These are phyloP conservation scores for Solanum gracilifrons DNA, from an alignment of 257 asterid genomes.

Conservation along the genomic window DNA sequence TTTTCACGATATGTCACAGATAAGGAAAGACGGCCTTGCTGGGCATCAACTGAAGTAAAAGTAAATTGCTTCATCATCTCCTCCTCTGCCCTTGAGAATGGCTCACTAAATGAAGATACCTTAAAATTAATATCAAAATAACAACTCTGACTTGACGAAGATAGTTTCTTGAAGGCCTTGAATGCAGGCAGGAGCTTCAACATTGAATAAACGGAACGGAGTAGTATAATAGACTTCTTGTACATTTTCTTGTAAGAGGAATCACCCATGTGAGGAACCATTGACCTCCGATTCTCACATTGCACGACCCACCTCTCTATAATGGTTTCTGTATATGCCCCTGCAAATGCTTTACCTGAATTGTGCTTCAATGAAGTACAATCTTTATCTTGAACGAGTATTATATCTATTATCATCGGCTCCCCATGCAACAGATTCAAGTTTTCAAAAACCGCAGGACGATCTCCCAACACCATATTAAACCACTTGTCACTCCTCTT, in stretches of 20 bases:
- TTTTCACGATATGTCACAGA: slow-evolving; percentile 73
- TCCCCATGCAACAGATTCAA: slow-evolving; percentile 88
- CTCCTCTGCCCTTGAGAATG: slow-evolving; percentile 70
- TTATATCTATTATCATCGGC: slow-evolving; percentile 78
- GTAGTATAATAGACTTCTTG: slow-evolving; percentile 66
- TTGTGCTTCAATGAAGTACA: slow-evolving; percentile 20
- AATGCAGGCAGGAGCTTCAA: slow-evolving; percentile 90
- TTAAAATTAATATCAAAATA: slow-evolving; percentile 77
- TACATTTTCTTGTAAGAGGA: slow-evolving; percentile 62
- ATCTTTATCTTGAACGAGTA: slow-evolving; percentile 53
- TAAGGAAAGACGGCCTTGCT: slow-evolving; percentile 72
- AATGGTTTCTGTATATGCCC: slow-evolving; percentile 44
- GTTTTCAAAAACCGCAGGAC: slow-evolving; percentile 73
- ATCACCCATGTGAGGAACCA: slow-evolving; percentile 51
- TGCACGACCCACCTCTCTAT: slow-evolving; percentile 93
- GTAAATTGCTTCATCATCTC: slow-evolving; percentile 53
- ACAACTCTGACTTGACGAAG: slow-evolving; percentile 41
- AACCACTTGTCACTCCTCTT: slow-evolving; percentile 87
- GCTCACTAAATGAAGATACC: slow-evolving; percentile 58
- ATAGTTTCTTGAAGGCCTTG: slow-evolving; percentile 70
- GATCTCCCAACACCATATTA: slow-evolving; percentile 74
- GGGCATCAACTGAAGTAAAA: slow-evolving; percentile 73
- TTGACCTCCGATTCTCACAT: slow-evolving; percentile 46
- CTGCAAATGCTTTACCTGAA: slow-evolving; percentile 21
- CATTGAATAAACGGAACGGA: slow-evolving; percentile 67